Evolutionary conservation across 495 filamentous ascomycete species (phyloP), one percentile per base, ranked within the genome.

Genomic region (Friedmanniomyces endolithicus): DNA sequence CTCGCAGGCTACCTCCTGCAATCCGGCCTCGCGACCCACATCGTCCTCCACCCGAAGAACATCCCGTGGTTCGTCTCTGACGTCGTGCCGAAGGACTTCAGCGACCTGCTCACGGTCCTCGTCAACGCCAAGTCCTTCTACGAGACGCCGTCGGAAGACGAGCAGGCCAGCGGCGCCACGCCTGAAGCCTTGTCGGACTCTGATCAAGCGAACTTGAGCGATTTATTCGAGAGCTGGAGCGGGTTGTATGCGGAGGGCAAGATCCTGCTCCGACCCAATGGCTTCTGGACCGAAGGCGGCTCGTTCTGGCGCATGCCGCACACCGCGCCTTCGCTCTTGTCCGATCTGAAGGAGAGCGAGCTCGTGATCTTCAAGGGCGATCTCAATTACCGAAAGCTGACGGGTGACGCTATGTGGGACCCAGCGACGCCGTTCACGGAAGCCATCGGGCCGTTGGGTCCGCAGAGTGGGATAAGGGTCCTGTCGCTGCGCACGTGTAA

Each of bases 31-130:
- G 92, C 90, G 0, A 95, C 90, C 0, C 80, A 77, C 6, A 75
- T 97, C 14, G 81, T 95, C n/a, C 78, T 98, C 8, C 88, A 95
- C 65, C 87, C 92, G 6, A 98, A 98, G 70, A 79, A 79, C 33
- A 85, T 97, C 49, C 92, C 92, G 0, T 98, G 92, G 92, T 98
- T 97, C 61, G 92, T 98, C 44, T 95, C 88, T 0, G 92, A 98
- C 62, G 92, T 97, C 12, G 68, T 94, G 11, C 87, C 89, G 0
- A 75, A 70, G 23, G 92, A 98, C 64, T 95, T 98, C 60, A 75
- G 73, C 0, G 79, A 85, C 50, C 76, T 98, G 4, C 78, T 97
- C 20, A 78, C 76, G 48, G 84, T 83, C 2, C 76, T 97, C n/a
- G 76, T 80, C 4, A 74, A 81, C 55, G 85, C 92, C 0, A 77